Conservation (phyloP, 192 early-diverging fungal genomes). For the Backusella luteola region DNA sequence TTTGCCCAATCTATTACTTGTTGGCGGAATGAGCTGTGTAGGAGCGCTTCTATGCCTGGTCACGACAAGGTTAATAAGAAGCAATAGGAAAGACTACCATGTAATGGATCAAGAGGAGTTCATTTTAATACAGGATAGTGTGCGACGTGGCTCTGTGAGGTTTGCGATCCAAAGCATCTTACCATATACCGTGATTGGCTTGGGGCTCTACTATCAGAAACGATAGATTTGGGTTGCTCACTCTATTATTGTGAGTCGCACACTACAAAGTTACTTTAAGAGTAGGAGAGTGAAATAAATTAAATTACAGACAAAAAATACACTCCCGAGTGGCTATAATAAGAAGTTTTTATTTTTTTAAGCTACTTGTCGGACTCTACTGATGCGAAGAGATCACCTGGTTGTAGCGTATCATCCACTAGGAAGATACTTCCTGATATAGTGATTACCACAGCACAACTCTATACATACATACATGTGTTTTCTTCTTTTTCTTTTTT, state of each 20-base stretch:
- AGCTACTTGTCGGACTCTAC: neutral
- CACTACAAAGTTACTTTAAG: neutral
- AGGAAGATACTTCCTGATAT: neutral
- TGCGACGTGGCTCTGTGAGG: neutral
- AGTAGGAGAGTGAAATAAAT: neutral
- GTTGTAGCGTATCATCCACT: neutral
- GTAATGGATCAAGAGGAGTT: constrained; percentile 2
- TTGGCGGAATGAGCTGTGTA: neutral
- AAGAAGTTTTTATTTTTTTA: neutral
- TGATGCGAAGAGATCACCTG: neutral
- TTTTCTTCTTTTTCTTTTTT: neutral
- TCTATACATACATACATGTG: neutral
- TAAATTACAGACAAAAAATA: neutral
- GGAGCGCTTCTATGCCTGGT: neutral
- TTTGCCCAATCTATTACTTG: neutral
- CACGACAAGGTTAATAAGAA: neutral
- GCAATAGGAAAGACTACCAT: constrained; percentile 1
- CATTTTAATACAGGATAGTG: constrained; percentile 15
- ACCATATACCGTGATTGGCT: constrained; percentile 15
- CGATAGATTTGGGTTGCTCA: neutral
- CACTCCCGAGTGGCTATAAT: neutral
- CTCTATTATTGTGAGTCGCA: neutral
- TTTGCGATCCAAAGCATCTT: neutral
- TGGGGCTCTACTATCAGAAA: neutral
- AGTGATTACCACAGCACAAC: neutral